Evolutionary conservation across 2,329 filamentous ascomycete genomes (phyloP).

Genomic region (Colletotrichum sp.): DNA sequence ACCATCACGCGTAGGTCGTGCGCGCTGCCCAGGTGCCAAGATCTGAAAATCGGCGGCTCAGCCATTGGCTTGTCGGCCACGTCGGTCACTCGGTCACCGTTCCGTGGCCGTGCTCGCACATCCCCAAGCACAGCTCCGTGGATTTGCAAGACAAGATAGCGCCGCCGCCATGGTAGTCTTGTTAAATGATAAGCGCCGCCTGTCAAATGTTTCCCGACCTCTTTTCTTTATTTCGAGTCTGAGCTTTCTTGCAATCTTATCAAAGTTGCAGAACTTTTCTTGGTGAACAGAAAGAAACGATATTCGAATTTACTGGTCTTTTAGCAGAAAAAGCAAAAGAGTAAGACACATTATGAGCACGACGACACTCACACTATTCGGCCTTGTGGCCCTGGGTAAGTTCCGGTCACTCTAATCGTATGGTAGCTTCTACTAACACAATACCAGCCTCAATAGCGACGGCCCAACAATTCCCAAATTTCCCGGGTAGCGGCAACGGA

Average conservation of each 20-base stretch:
- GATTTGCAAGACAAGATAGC: not conserved
- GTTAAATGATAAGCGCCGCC: conserved; percentile 1
- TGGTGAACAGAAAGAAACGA: not conserved
- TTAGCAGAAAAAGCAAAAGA: not conserved
- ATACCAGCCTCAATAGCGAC: not conserved
- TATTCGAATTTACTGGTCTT: not conserved
- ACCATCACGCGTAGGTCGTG: not conserved
- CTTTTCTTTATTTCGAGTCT: not conserved
- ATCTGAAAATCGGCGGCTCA: conserved; percentile 14
- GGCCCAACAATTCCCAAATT: conserved; percentile 14
- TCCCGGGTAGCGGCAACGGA: not conserved
- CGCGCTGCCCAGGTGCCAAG: not conserved
- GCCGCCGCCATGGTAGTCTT: not conserved
- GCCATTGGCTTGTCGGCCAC: conserved; percentile 16
- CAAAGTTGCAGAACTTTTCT: not conserved
- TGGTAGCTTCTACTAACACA: not conserved
- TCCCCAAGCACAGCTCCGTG: conserved; percentile 20
- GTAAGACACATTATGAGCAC: not conserved
- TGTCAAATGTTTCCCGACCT: not conserved
- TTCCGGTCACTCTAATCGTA: not conserved
- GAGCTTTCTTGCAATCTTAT: not conserved
- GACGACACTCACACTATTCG: not conserved
- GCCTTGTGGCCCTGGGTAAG: conserved; percentile 6
- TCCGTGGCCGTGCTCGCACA: conserved; percentile 17
- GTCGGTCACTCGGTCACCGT: conserved; percentile 12